Conservation (phyloP, 2,329 filamentous ascomycete genomes). For the Trichophyton benhamiae region DNA sequence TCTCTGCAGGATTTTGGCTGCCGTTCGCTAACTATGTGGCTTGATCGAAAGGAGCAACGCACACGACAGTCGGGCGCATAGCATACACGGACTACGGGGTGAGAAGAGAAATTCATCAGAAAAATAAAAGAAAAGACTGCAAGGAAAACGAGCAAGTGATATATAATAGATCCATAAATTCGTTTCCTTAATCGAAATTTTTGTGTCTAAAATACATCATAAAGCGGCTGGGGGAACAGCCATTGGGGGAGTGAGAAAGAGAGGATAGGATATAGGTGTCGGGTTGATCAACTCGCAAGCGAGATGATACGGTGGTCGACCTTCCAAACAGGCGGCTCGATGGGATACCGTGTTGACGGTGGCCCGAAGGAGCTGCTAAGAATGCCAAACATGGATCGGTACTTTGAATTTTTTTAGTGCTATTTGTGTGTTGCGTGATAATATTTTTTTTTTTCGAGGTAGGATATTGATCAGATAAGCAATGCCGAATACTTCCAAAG, state of each 20-base stretch:
- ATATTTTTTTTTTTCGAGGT: not conserved
- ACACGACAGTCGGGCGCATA: too few relatives aligned
- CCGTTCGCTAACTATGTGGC: too few relatives aligned
- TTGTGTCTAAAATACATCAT: constrained; percentile 4
- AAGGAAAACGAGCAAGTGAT: not conserved
- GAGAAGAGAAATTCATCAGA: too few relatives aligned
- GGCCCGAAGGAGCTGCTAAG: not conserved
- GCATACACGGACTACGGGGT: too few relatives aligned
- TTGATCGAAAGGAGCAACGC: too few relatives aligned
- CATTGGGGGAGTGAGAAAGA: not conserved
- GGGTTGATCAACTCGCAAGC: not conserved
- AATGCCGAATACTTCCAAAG: constrained; percentile 2
- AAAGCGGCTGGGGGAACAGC: not conserved
- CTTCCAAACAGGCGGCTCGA: constrained; percentile 1
- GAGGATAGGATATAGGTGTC: not conserved
- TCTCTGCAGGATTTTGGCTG: too few relatives aligned
- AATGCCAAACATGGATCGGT: not conserved
- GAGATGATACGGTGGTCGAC: not conserved
- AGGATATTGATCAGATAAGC: constrained; percentile 1
- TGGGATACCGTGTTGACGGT: not conserved
- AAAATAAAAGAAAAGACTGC: not conserved
- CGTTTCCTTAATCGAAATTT: constrained; percentile 4
- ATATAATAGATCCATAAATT: constrained; percentile 5
- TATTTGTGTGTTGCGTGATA: not conserved
- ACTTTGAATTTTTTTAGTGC: not conserved